A percentile compares a stretch with the other conserved stretches of the same genome.
Conservation (phyloP, 2,329 filamentous ascomycete species). For the Teratosphaeria destructans region DNA sequence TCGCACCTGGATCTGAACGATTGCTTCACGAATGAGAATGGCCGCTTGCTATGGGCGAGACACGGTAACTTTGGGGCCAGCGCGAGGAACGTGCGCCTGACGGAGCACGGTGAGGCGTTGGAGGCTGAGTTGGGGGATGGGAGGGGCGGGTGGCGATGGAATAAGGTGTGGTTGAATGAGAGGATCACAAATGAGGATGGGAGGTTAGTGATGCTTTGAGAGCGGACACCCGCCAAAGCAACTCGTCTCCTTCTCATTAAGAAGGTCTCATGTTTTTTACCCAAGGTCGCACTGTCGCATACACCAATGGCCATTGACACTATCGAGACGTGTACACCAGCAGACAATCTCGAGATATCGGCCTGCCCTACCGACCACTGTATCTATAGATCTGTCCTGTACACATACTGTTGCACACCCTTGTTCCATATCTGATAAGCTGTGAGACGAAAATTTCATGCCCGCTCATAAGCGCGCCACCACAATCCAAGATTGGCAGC, state of each 20-base stretch:
- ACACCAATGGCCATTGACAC: background rate
- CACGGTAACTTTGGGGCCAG: slow-evolving; percentile 29
- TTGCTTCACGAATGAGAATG: slow-evolving; percentile 29
- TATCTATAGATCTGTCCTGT: background rate
- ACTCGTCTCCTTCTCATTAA: background rate
- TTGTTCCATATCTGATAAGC: background rate
- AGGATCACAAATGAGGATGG: slow-evolving; percentile 30
- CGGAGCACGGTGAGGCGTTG: slow-evolving; percentile 23
- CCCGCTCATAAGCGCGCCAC: slow-evolving; percentile 73
- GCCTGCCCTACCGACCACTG: too few species aligned
- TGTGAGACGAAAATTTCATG: slow-evolving; percentile 1
- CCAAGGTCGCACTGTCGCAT: background rate
- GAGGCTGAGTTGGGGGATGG: slow-evolving; percentile 28
- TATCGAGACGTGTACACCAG: background rate
- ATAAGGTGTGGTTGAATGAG: slow-evolving; percentile 28
- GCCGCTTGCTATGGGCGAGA: slow-evolving; percentile 26
- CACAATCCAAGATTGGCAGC: slow-evolving; percentile 86
- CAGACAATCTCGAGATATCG: background rate
- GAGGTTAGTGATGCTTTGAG: slow-evolving; percentile 20
- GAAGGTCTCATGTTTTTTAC: background rate
- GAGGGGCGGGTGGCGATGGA: slow-evolving; percentile 23
- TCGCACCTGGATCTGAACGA: slow-evolving; percentile 28
- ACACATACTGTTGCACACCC: background rate
- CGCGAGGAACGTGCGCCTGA: slow-evolving; percentile 23
- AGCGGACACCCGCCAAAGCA: background rate